A percentile compares a stretch with the other conserved stretches of the same genome.
Evolutionary conservation across 495 filamentous ascomycete genomes (phyloP).

Genomic region (Penicillium samsonianum): DNA sequence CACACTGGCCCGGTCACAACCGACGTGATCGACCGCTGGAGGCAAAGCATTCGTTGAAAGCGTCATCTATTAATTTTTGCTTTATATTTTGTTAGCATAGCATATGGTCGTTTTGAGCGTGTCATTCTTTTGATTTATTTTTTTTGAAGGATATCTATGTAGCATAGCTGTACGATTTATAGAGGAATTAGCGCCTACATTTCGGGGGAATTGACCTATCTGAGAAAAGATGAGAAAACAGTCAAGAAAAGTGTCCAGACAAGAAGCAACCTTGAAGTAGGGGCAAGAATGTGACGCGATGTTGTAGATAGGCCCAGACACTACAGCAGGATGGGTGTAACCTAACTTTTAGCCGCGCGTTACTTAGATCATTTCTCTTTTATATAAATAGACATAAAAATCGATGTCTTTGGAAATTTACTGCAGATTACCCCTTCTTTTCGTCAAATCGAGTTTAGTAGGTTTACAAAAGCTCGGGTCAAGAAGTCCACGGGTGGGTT

Average conservation of each 20-base stretch:
- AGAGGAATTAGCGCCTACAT: conserved; percentile 1
- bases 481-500: conserved; percentile 16
- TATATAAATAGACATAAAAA: background rate
- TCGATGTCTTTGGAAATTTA: background rate
- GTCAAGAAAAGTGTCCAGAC: background rate
- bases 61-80: conserved; percentile 1
- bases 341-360: conserved; percentile 5
- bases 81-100: conserved; percentile 18
- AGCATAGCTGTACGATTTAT: conserved; percentile 28
- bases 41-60: conserved; percentile 64
- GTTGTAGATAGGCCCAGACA: conserved; percentile 6
- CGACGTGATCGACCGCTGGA: conserved; percentile 88
- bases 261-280: background rate
- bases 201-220: background rate
- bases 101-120: conserved; percentile 24
- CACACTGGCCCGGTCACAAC: conserved; percentile 58
- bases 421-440: background rate
- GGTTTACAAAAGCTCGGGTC: background rate
- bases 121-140: conserved; percentile 5
- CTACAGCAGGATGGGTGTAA: conserved; percentile 10
- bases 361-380: conserved; percentile 1
- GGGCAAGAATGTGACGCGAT: conserved; percentile 9
- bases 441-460: background rate
- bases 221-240: too few species aligned
- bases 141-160: conserved; percentile 26